These are phyloP conservation scores for Penstemon eatonii DNA, from an alignment of 257 asterid genomes.

Conservation along the genomic window DNA sequence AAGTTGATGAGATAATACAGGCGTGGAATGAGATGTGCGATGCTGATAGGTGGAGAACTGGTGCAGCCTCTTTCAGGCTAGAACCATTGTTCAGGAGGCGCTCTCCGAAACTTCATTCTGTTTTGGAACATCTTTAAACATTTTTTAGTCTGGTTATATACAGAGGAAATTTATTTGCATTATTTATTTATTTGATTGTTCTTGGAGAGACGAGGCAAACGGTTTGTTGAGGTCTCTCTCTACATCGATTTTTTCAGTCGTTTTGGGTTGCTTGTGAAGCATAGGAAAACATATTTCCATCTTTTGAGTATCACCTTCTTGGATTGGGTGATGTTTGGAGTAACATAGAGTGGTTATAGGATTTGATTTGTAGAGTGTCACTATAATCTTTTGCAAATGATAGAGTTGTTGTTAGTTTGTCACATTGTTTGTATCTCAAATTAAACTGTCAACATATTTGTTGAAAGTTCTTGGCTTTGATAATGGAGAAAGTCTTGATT, in stretches of 20 bases:
- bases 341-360: background rate
- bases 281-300: conserved; percentile 5
- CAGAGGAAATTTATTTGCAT: background rate
- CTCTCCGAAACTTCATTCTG: conserved; percentile 66
- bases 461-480: conserved; percentile 11
- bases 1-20: conserved; percentile 92
- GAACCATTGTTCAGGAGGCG: conserved; percentile 84
- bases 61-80: conserved; percentile 64
- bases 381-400: conserved; percentile 22
- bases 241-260: conserved; percentile 20
- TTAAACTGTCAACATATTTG: background rate
- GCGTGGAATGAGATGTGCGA: conserved; percentile 98
- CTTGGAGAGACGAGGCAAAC: too few species aligned
- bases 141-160: conserved; percentile 26
- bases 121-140: conserved; percentile 62
- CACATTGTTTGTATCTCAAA: conserved; percentile 16
- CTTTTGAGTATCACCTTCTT: conserved; percentile 4
- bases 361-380: background rate
- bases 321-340: conserved; percentile 23
- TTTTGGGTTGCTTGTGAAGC: conserved; percentile 34
- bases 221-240: background rate
- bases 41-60: conserved; percentile 78
- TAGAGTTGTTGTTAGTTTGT: conserved; percentile 1
- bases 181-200: too few species aligned
- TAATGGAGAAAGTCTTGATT: background rate